These are phyloP conservation scores for Rhodotorula sp. DNA, from an alignment of 1,284 basidiomycete genomes.

Conservation along the genomic window DNA sequence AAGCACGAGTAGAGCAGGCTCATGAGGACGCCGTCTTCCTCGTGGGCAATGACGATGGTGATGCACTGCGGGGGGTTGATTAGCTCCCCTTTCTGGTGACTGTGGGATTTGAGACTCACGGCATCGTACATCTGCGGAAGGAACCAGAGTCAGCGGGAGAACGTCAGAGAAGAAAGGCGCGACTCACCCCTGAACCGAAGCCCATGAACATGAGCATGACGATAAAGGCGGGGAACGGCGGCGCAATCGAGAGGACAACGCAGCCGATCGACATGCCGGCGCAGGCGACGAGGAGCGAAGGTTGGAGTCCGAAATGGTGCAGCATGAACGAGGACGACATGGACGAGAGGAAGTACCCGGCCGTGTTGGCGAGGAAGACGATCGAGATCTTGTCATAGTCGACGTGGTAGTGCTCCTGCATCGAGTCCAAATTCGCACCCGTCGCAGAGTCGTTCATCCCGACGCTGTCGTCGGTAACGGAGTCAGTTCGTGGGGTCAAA, in stretches of 20 bases:
- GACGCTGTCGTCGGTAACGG: background rate
- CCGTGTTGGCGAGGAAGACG: constrained; percentile 33
- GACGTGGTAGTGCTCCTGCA: constrained; percentile 35
- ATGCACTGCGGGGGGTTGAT: constrained; percentile 15
- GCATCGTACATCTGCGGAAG: background rate
- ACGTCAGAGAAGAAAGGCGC: too few relatives aligned
- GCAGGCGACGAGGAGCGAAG: constrained; percentile 17
- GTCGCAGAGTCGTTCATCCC: constrained; percentile 33
- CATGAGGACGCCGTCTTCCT: constrained; percentile 33
- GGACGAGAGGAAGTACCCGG: constrained; percentile 32
- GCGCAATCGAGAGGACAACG: constrained; percentile 21
- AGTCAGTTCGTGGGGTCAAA: too few relatives aligned
- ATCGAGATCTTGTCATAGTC: constrained; percentile 32
- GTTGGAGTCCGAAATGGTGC: constrained; percentile 32
- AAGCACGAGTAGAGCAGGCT: constrained; percentile 26
- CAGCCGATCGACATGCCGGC: constrained; percentile 20
- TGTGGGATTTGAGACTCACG: too few relatives aligned
- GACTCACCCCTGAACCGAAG: constrained; percentile 29
- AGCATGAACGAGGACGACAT: constrained; percentile 30
- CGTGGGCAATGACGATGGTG: constrained; percentile 32
- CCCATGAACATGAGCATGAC: constrained; percentile 29
- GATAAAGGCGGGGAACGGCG: constrained; percentile 33
- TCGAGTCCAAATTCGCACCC: constrained; percentile 34
- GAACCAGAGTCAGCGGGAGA: background rate
- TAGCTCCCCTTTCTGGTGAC: background rate